phyloP scores from a whole-genome alignment of 176 grass and related monocot genomes.

The Juncus effusus region DNA sequence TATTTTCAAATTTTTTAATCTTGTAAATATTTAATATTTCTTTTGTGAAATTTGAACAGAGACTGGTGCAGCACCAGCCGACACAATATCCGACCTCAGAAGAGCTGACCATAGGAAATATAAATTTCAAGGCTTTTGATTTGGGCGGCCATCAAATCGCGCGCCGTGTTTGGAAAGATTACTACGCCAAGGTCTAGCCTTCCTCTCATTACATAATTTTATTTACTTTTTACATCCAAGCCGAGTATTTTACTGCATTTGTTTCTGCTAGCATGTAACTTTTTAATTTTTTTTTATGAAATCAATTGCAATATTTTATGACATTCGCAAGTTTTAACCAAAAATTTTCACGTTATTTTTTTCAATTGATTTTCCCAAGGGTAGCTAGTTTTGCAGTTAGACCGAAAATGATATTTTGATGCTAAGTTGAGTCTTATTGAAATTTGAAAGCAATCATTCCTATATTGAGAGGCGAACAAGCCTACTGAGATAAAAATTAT shows the following conservation, averaged over 20 bases:
- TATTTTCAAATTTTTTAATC: too few species aligned
- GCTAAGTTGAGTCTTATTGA: too few species aligned
- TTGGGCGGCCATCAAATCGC: conserved; percentile 92
- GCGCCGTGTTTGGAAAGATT: conserved; percentile 93
- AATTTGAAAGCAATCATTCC: too few species aligned
- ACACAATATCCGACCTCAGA: conserved; percentile 85
- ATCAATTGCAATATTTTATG: neutral
- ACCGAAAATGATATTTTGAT: too few species aligned
- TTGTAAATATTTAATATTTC: neutral
- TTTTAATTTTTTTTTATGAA: neutral
- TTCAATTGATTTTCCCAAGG: too few species aligned
- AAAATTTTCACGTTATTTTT: neutral
- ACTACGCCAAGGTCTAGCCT: conserved; percentile 69
- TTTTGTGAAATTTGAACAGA: conserved; percentile 31
- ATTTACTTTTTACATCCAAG: neutral
- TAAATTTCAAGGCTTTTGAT: conserved; percentile 94
- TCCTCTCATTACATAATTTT: neutral
- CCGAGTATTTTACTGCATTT: neutral
- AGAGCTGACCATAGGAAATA: conserved; percentile 75
- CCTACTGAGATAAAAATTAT: too few species aligned
- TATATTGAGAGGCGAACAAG: too few species aligned
- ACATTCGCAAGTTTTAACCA: neutral
- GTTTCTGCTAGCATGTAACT: neutral
- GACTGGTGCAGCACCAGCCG: conserved; percentile 86
- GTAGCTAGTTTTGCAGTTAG: too few species aligned